Base-by-base conservation (phyloP, 2,329 filamentous ascomycete species). In the Apiospora pterosperma region DNA sequence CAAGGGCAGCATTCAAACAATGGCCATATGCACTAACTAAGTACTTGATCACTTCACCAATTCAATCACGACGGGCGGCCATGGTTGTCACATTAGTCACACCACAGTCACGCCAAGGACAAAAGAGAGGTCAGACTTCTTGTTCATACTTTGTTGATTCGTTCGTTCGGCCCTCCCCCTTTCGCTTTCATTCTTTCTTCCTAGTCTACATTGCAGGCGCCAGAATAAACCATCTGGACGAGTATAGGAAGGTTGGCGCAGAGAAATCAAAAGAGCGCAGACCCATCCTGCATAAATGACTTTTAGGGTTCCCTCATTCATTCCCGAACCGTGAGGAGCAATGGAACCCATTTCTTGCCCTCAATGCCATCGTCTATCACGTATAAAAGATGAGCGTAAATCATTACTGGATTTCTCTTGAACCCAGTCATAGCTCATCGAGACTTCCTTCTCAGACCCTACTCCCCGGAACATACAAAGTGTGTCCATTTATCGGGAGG, bases 401-500 rank as follows among this genome's bases (percentile, higher is more conserved):
- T 67, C 71, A 70, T 70, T 65, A 62, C 65, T 67, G 68, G 70
- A 69, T 69, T 58, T 66, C 66, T 66, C 66, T 66, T 69, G 67
- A 70, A 68, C 68, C 69, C 71, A 70, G 68, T 64, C 63, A 66
- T 68, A 69, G 68, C 70, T 72, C 70, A 69, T 72, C 70, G 71
- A 70, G 68, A 71, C 68, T 69, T 68, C 68, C 70, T 68, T 66
- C 68, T 16, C 16, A 55, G 48, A 55, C 28, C 48, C 28, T 55
- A 55, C 48, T 55, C 69, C 66, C 67, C 69, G 58, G n/a, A 63
- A 62, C 36, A 28, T 23, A 36, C 28, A 44, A 62, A 62, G 41
- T 44, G 28, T 44, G 60, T 62, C 55, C 63, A 69, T 69, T 89
- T 94, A 97, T 82, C 92, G 90, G 77, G 92, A 94, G 70, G 92